phyloP scores from a whole-genome alignment of 176 grass and related monocot species.

The Zea luxurians region DNA sequence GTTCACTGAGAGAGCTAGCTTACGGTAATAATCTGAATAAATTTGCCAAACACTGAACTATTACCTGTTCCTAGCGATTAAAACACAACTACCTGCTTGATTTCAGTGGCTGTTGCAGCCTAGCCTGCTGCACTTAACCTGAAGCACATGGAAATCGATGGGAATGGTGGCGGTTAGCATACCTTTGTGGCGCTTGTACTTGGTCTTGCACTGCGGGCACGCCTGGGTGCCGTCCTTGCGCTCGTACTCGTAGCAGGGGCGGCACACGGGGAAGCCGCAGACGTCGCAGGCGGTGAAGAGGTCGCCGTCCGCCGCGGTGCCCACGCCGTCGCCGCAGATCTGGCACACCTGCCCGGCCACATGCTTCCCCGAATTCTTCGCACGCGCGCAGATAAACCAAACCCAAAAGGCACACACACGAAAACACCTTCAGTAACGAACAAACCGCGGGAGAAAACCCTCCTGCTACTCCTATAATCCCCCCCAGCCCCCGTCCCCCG shows the following conservation, averaged over 20 bases:
- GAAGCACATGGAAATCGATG: not conserved
- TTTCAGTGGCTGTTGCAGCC: not conserved
- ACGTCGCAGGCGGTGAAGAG: conserved; percentile 86
- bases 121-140: not conserved
- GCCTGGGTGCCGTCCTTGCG: conserved; percentile 75
- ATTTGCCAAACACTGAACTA: not conserved
- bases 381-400: not conserved
- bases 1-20: not conserved
- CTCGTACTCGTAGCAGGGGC: conserved; percentile 94
- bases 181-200: conserved; percentile 95
- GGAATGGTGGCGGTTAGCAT: conserved; percentile 1
- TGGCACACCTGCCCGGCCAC: conserved; percentile 64
- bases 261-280: conserved; percentile 83
- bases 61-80: not conserved
- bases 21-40: not conserved
- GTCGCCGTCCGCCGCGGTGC: conserved; percentile 65
- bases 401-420: no score
- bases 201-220: conserved; percentile 97
- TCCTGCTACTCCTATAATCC: not conserved
- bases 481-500: not conserved
- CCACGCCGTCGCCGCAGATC: conserved; percentile 93
- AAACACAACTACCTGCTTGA: not conserved
- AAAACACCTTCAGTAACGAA: not conserved
- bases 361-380: conserved; percentile 61
- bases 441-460: not conserved